Conservation (phyloP, 164 flowering plant species). For the grape (Vitis vinifera) region DNA sequence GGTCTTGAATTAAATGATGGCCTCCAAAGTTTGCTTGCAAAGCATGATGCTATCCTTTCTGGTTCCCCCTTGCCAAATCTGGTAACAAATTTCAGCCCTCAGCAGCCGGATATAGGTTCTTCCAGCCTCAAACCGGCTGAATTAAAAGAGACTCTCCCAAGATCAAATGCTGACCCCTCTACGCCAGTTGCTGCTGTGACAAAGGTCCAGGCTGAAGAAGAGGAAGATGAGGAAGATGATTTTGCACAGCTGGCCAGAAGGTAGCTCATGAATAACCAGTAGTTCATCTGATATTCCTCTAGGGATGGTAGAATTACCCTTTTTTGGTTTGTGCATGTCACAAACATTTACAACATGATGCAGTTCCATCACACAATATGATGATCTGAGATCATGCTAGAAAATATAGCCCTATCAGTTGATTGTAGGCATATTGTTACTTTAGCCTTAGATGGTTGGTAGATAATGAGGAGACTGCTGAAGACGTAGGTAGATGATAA, state of each 20-base stretch:
- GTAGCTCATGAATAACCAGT: constrained; percentile 28
- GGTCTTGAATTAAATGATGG: constrained; percentile 85
- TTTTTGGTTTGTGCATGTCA: neutral
- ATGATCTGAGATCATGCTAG: no score
- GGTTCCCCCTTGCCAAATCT: constrained; percentile 62
- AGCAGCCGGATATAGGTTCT: constrained; percentile 17
- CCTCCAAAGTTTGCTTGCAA: constrained; percentile 74
- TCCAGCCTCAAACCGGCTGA: constrained; percentile 23
- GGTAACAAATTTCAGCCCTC: constrained; percentile 17
- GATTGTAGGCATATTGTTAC: no score
- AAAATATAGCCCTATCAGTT: no score
- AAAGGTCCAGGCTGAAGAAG: constrained; percentile 46
- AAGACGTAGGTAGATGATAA: no score
- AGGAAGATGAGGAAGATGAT: constrained; percentile 91
- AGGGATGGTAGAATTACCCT: neutral
- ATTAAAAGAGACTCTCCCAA: constrained; percentile 24
- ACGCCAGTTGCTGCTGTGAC: constrained; percentile 24
- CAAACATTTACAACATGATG: no score
- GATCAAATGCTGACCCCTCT: constrained; percentile 22
- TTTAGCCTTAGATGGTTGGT: no score
- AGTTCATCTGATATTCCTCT: neutral
- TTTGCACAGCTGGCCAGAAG: constrained; percentile 88
- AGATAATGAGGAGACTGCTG: no score
- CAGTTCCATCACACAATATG: no score
- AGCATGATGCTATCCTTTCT: constrained; percentile 85